Evolutionary conservation across 371 early-diverging fungal species (phyloP).

Genomic region (Apophysomyces trapeziformis): DNA sequence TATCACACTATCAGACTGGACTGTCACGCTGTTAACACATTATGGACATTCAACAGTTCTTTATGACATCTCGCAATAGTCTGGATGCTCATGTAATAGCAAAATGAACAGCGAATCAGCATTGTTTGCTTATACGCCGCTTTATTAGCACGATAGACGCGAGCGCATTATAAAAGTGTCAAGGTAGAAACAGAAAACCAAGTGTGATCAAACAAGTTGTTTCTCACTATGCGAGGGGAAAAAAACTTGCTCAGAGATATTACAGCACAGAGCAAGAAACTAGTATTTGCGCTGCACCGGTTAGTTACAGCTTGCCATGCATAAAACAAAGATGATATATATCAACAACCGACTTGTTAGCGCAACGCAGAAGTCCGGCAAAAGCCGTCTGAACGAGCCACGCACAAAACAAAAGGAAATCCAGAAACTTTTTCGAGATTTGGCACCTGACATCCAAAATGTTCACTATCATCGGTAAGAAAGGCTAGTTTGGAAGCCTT

Average conservation of each 20-base stretch:
- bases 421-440: constrained; percentile 50
- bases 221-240: too few species aligned
- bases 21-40: constrained; percentile 8
- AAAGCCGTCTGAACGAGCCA: constrained; percentile 42
- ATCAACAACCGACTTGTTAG: not conserved
- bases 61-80: constrained; percentile 27
- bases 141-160: constrained; percentile 52
- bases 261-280: constrained; percentile 64
- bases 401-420: constrained; percentile 51
- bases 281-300: constrained; percentile 71
- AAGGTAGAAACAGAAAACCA: constrained; percentile 31
- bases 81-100: constrained; percentile 41
- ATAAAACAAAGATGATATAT: too few species aligned
- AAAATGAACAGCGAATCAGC: too few species aligned
- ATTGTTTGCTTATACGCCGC: not conserved
- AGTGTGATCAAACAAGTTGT: not conserved
- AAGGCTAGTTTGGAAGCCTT: not conserved
- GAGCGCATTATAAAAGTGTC: constrained; percentile 69
- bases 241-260: constrained; percentile 52
- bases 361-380: constrained; percentile 12
- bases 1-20: not conserved
- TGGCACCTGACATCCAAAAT: constrained; percentile 54
- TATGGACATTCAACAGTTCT: constrained; percentile 27
- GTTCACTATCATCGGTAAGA: constrained; percentile 48
- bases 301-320: constrained; percentile 14